Base-by-base conservation (phyloP, 192 early-diverging fungal genomes). In the Podila verticillata region DNA sequence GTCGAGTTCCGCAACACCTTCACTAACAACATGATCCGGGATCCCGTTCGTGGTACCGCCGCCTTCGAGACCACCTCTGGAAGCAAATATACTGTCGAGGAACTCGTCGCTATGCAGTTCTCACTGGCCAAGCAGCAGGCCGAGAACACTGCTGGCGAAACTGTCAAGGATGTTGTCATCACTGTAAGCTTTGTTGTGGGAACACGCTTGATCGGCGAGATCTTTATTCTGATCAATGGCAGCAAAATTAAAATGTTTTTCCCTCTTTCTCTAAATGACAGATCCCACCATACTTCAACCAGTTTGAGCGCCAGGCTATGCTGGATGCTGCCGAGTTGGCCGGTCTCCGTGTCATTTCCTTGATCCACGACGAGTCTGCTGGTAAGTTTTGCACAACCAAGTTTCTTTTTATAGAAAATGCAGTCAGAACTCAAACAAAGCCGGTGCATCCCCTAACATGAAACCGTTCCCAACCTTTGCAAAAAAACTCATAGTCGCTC, bases 311-410 rank as follows among this genome's bases (percentile, higher is more conserved):
- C 24, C 93, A 93, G 74, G 93, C 96, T 13, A 85, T 98, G 74
- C 84, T 98, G 7, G 98, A 98, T 74, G 94, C 98, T 36, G 97
- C 98, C 24, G 89, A 93, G 54, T 78, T 99, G 56, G 97, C 96
- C 9, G 94, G 93, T 3, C 73, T 99, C 30, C 89, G 90, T 66
- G 91, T 95, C 19, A 72, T 96, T 22, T 83, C 92, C 26, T 84
- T 99, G 15, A 92, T 98, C 70, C 93, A 96, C 86, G 98, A 99
- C 74, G 96, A 96, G 73, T 93, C 95, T 56, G 96, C 98, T 24
- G 90, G 92, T 93, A 74, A 63, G 70, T 80, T 28, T 31, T 17
- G 12, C 32, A 32, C 17, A 22, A 20, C 39, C n/a, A 28, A 22
- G 26, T 22, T 54, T 44, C 39, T 44, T 44, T 44, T 44, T 44